Evolutionary conservation across 768 basidiomycete species (phyloP).

Genomic region (Lentinula aciculospora): DNA sequence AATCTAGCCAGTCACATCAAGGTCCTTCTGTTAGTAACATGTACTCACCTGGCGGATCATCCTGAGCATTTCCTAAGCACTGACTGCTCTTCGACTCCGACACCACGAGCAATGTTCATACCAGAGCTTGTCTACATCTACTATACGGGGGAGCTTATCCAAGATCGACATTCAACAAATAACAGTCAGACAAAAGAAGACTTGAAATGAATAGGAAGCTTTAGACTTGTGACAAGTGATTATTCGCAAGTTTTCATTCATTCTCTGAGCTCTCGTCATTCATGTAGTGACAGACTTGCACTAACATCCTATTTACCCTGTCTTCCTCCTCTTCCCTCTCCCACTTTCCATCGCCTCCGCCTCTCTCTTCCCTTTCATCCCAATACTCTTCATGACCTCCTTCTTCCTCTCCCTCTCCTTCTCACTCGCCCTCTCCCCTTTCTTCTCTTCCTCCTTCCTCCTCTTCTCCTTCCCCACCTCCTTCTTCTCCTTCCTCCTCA

Average conservation of each 20-base stretch:
- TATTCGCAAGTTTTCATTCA: too few species aligned
- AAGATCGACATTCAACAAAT: too few species aligned
- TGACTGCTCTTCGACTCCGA: slow-evolving; percentile 54
- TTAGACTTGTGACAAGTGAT: too few species aligned
- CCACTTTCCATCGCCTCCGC: slow-evolving; percentile 54
- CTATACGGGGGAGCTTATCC: too few species aligned
- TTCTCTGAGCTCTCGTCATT: too few species aligned
- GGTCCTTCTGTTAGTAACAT: not conserved
- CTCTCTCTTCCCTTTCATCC: slow-evolving; percentile 63
- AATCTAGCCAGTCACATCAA: too few species aligned
- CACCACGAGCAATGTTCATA: slow-evolving; percentile 53
- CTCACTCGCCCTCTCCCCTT: slow-evolving; percentile 52
- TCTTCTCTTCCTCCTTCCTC: slow-evolving; percentile 68
- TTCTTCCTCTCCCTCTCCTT: slow-evolving; percentile 76
- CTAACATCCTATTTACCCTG: not conserved
- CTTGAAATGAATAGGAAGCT: too few species aligned
- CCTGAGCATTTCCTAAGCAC: slow-evolving; percentile 46
- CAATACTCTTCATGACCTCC: slow-evolving; percentile 66
- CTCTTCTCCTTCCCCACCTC: slow-evolving; percentile 65
- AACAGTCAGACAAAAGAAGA: too few species aligned
- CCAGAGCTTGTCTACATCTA: too few species aligned
- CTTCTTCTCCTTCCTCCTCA: slow-evolving; percentile 79
- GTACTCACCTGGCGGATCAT: slow-evolving; percentile 34
- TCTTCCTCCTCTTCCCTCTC: slow-evolving; percentile 49
- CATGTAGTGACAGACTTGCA: too few species aligned